These are phyloP conservation scores for Solanum okadae DNA, from an alignment of 257 asterid genomes.

Conservation along the genomic window DNA sequence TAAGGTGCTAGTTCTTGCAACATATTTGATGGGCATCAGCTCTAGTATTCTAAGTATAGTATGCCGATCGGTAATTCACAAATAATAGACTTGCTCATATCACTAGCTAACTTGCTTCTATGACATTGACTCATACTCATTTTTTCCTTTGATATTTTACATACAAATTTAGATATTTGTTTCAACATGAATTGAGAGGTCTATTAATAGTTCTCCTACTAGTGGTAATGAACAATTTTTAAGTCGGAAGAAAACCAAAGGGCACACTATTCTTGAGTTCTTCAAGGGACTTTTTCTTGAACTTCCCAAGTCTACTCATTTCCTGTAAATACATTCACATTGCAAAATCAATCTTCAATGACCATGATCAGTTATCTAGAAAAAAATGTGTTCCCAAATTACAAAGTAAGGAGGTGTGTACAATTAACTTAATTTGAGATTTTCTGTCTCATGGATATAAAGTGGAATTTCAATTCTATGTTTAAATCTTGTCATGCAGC, in stretches of 20 bases:
- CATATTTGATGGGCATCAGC: not conserved
- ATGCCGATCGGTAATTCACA: not conserved
- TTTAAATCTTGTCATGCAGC: no score
- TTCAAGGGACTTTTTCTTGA: not conserved
- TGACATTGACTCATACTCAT: not conserved
- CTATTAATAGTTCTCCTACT: no score
- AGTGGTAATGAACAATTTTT: no score
- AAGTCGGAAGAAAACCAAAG: not conserved
- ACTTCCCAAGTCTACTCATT: not conserved
- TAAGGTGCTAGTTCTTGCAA: not conserved
- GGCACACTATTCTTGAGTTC: not conserved
- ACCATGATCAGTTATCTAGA: not conserved
- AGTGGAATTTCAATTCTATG: no score
- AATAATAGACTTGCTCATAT: not conserved
- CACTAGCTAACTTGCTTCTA: not conserved
- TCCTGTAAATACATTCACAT: no score
- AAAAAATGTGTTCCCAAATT: no score
- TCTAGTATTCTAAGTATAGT: not conserved
- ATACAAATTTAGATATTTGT: not conserved
- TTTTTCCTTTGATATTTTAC: not conserved
- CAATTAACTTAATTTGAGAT: no score
- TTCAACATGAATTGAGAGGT: not conserved
- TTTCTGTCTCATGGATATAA: no score
- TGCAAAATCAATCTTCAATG: no score
- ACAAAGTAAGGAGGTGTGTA: no score